Evolutionary conservation across 139 green algal genomes (phyloP).

Genomic region (Micractinium conductrix): DNA sequence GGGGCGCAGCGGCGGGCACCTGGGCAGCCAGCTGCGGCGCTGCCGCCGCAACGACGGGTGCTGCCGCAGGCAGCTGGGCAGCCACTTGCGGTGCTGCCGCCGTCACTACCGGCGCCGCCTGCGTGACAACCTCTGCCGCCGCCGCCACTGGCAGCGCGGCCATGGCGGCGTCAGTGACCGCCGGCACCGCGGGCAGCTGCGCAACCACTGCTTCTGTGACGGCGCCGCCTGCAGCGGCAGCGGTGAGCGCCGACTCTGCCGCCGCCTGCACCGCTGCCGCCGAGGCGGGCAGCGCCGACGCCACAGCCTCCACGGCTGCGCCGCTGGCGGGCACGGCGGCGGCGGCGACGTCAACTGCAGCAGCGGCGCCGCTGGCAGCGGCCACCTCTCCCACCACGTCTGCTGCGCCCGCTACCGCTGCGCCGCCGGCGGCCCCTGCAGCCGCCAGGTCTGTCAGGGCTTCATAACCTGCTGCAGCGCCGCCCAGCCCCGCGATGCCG

Average conservation of each 20-base stretch:
- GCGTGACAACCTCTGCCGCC: constrained; percentile 18
- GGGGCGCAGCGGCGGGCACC: no score
- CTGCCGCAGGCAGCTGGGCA: background rate
- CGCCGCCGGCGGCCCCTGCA: background rate
- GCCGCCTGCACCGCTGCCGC: constrained; percentile 4
- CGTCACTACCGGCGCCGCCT: background rate
- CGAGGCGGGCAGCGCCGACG: background rate
- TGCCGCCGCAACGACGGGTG: no score
- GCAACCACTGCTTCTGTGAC: background rate
- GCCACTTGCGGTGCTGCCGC: background rate
- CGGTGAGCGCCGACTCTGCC: background rate
- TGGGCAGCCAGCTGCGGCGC: constrained; percentile 1
- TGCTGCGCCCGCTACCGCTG: background rate
- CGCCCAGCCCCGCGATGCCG: background rate
- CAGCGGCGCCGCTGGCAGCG: background rate
- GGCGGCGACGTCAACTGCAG: background rate
- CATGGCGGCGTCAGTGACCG: constrained; percentile 17
- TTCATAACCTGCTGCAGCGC: background rate
- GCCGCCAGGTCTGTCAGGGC: background rate
- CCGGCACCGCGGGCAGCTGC: background rate
- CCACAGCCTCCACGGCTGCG: background rate
- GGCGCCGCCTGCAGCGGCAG: background rate
- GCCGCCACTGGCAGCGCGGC: constrained; percentile 1
- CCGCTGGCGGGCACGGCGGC: constrained; percentile 2
- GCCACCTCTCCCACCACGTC: constrained; percentile 1